Percentiles rank a stretch among this genome's conserved stretches.
phyloP scores from a whole-genome alignment of 148 eudicot species.

The Rheum nobile region DNA sequence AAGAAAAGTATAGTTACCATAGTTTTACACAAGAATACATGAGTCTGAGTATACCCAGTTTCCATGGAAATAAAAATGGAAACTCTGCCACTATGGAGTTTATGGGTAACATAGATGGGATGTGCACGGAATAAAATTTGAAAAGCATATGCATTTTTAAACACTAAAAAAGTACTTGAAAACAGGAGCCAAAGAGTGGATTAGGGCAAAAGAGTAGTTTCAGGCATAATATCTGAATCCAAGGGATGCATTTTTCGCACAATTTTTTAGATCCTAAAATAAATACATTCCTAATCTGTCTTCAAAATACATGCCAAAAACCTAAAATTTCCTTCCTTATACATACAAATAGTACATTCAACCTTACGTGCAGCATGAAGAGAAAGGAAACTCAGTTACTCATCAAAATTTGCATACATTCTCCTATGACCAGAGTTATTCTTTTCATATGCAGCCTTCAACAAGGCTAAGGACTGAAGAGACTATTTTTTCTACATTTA shows the following conservation, averaged over 20 bases:
- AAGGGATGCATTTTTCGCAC: background rate
- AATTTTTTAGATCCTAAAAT: background rate
- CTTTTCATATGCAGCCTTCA: background rate
- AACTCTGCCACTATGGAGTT: no score
- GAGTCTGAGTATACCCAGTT: background rate
- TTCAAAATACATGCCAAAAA: constrained; percentile 3
- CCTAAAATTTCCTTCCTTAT: background rate
- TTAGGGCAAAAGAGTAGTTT: background rate
- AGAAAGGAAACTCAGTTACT: background rate
- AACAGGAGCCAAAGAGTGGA: background rate
- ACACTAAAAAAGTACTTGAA: background rate
- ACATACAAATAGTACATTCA: no score
- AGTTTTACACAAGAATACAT: background rate
- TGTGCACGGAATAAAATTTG: background rate
- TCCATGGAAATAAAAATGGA: background rate
- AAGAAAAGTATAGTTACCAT: no score
- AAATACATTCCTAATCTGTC: background rate
- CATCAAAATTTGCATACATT: background rate
- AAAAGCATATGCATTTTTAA: background rate
- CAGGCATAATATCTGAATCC: background rate
- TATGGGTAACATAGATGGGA: background rate
- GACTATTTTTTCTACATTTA: background rate
- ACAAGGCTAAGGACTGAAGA: background rate
- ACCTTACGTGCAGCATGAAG: background rate
- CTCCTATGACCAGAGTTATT: background rate